Evolutionary conservation across 2,329 filamentous ascomycete genomes (phyloP).

Genomic region (Pseudogymnoascus sp.): DNA sequence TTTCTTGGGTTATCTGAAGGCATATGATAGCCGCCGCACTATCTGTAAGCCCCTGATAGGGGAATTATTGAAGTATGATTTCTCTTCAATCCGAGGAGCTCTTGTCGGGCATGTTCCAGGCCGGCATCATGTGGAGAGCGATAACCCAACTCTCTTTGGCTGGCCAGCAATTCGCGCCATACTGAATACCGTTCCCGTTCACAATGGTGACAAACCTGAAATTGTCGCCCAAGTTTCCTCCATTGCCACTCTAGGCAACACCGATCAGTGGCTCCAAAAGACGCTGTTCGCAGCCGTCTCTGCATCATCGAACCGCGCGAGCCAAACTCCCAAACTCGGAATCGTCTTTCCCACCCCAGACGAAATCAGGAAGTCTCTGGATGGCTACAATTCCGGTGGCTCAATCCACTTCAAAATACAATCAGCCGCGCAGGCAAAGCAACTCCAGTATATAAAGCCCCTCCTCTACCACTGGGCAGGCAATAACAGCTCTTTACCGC

Average conservation of each 20-base stretch:
- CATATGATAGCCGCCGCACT: conserved; percentile 52
- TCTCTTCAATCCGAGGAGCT: conserved; percentile 57
- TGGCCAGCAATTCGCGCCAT: conserved; percentile 60
- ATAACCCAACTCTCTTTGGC: conserved; percentile 58
- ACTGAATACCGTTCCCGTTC: conserved; percentile 45
- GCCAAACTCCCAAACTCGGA: conserved; percentile 45
- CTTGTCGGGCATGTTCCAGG: conserved; percentile 74
- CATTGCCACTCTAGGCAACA: conserved; percentile 66
- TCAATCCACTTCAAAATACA: conserved; percentile 78
- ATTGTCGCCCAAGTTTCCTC: conserved; percentile 66
- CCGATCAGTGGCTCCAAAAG: conserved; percentile 61
- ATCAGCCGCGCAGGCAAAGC: conserved; percentile 60
- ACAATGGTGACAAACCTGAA: conserved; percentile 31
- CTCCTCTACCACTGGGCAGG: conserved; percentile 70
- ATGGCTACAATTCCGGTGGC: conserved; percentile 67
- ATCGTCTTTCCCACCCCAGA: conserved; percentile 74
- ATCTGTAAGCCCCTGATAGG: conserved; percentile 48
- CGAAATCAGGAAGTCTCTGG: conserved; percentile 66
- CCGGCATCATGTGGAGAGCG: conserved; percentile 41
- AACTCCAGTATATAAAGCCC: conserved; percentile 62
- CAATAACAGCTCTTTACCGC: conserved; percentile 32
- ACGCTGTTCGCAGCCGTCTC: conserved; percentile 48
- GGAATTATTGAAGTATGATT: conserved; percentile 56
- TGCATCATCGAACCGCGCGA: conserved; percentile 13
- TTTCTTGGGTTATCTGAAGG: conserved; percentile 60